Base-by-base conservation (phyloP, 768 basidiomycete species). In the Trametes coccinea region DNA sequence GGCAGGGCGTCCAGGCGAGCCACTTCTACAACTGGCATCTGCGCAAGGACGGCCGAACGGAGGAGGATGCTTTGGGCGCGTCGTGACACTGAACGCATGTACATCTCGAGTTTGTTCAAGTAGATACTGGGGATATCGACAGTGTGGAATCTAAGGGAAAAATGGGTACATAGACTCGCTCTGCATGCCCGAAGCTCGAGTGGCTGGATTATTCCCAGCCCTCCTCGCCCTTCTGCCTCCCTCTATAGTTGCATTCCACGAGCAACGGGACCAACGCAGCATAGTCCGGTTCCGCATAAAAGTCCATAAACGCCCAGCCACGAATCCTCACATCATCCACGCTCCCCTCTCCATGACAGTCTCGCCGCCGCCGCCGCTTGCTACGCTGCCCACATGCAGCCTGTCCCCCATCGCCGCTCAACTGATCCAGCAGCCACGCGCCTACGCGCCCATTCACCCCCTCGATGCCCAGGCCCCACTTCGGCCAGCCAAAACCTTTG, bases 401-500 rank as follows among this genome's bases (percentile, higher is more conserved):
- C 33, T 27, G 7, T 16, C 14, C 22, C 10, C 46, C 44, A 22
- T 44, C 50, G 14, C 58, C 56, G 50, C 64, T 57, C 30, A 93
- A 73, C 61, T 76, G 73, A 41, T 83, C 80, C 46, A 93, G 69
- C 17, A 94, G 70, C 89, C 92, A 96, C 56, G 75, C 76, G 2
- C 82, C 87, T 3, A 93, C 75, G n/a, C 87, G 80, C 27, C 78
- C 79, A 69, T 98, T 98, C 43, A 95, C 87, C 2, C 95, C 95
- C 70, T 92, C 87, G n/a, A 94, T 78, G 4, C 94, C 94, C 6
- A 94, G 68, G 2, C 88, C 87, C 74, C 81, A 77, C 40, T 79
- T 76, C 0, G 92, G 92, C 87, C 87, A 93, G 13, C 93, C 93
- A 68, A 93, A 85, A 0, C 95, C 95, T 65, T 82, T 83, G 4